Conservation (phyloP, 2,329 filamentous ascomycete genomes). For the Ramularia endophylla region DNA sequence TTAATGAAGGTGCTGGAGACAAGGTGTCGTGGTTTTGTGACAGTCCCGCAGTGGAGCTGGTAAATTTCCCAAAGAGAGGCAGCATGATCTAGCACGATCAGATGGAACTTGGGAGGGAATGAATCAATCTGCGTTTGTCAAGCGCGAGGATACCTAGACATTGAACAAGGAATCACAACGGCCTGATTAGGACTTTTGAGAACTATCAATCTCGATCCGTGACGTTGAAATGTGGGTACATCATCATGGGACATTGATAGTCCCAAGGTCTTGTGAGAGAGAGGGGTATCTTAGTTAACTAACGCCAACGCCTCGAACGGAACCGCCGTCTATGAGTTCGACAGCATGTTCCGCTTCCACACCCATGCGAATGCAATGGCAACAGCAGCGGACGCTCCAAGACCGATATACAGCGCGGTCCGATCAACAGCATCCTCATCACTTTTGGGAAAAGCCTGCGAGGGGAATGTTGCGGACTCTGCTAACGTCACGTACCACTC, state of each 20-base stretch:
- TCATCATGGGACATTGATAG: neutral
- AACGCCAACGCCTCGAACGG: neutral
- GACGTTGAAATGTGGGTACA: neutral
- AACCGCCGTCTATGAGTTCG: conserved; percentile 1
- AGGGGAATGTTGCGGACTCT: conserved; percentile 86
- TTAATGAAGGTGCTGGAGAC: conserved; percentile 79
- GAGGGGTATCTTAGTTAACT: conserved; percentile 8
- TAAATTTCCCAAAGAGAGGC: conserved; percentile 70
- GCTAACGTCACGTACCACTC: conserved; percentile 90
- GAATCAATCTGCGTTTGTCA: too few species aligned
- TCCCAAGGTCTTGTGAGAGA: conserved; percentile 5
- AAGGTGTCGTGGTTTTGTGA: conserved; percentile 96
- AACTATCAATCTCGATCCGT: neutral
- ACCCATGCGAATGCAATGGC: conserved; percentile 54
- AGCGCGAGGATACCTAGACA: too few species aligned
- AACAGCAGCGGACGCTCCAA: conserved; percentile 63
- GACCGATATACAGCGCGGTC: conserved; percentile 76
- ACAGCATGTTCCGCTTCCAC: conserved; percentile 46
- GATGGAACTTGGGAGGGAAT: too few species aligned
- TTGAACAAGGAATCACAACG: too few species aligned
- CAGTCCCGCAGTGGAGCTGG: conserved; percentile 74
- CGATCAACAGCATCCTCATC: conserved; percentile 80
- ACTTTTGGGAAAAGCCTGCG: conserved; percentile 78
- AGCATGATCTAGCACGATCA: conserved; percentile 35
- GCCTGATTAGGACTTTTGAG: too few species aligned